Conservation (phyloP, 2,329 filamentous ascomycete genomes). For the Westerdykella ornata region DNA sequence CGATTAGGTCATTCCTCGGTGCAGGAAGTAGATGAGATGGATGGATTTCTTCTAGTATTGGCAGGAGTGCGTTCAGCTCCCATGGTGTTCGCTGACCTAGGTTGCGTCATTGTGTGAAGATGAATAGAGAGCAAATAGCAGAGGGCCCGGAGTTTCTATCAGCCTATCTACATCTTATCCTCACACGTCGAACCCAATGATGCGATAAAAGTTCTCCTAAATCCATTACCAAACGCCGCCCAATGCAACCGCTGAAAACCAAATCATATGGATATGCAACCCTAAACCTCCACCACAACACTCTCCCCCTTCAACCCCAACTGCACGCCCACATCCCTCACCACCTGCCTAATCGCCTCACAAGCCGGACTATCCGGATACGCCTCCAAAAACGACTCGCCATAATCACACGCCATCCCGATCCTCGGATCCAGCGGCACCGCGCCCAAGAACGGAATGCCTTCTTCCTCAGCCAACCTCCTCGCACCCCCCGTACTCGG, state of each 20-base stretch:
- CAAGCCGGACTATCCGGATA: constrained; percentile 93
- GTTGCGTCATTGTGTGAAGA: too few relatives aligned
- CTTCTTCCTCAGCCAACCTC: constrained; percentile 75
- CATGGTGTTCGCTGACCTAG: too few relatives aligned
- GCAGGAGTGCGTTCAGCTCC: too few relatives aligned
- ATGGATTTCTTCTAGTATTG: too few relatives aligned
- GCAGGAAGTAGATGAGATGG: too few relatives aligned
- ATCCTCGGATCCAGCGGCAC: constrained; percentile 91
- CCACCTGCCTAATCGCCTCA: constrained; percentile 70
- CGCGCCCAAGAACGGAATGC: constrained; percentile 78
- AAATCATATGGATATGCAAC: not conserved
- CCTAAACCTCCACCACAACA: constrained; percentile 10
- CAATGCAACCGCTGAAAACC: not conserved
- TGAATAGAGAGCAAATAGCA: too few relatives aligned
- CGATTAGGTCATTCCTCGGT: too few relatives aligned
- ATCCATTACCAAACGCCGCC: not conserved
- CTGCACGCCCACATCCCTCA: constrained; percentile 58
- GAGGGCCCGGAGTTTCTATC: too few relatives aligned
- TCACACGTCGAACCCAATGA: too few relatives aligned
- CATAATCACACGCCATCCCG: constrained; percentile 93
- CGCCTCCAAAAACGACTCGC: constrained; percentile 92
- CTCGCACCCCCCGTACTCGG: constrained; percentile 84
- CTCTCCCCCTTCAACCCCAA: constrained; percentile 27
- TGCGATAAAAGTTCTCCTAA: not conserved
- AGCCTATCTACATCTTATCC: too few relatives aligned